Base-by-base conservation (phyloP, 2,329 filamentous ascomycete species). In the Tolypocladium ophioglossoides region DNA sequence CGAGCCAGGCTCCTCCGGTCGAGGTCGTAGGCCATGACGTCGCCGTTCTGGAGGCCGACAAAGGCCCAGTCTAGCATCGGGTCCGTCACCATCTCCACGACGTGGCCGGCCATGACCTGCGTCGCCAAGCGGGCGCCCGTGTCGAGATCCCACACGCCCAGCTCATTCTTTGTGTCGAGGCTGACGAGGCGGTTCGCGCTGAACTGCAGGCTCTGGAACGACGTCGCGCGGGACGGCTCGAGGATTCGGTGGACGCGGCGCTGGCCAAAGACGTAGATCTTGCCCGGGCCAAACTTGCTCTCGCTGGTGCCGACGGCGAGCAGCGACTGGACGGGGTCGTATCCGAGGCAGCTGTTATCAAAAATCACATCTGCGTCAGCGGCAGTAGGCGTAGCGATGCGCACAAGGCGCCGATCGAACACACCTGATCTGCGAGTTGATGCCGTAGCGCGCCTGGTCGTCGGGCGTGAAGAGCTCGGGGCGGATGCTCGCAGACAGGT, bases 61-160 rank as follows among this genome's bases (percentile, higher is more conserved):
- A 99, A 86, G 39, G 86, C 90, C 83, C 95, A 99, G 69, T 99
- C 94, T 56, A 99, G 77, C 73, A 89, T 89, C 0, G 92, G 90
- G 67, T 99, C 94, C 9, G 87, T 91, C 55, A 87, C 78, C 63
- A 97, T 68, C 35, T 82, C 80, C 16, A 83, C 85, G 22, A 91
- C 88, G 50, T 84, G 79, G 7, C 89, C 91, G 0, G 90, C 88
- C 11, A 90, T 85, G 4, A 87, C 82, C 66, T 91, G 86, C 37
- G 83, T 83, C 30, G 83, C 81, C 40, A 90, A 61, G 54, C 86
- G 77, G 54, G 76, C 77, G 61, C 84, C 87, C 0, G 82, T 80
- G 58, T 87, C 83, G 27, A 96, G 77, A 55, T 94, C 87, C 79
- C 88, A 97, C 62, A 97, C 76, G 51, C 80, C 83, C 44, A 99